A percentile compares a stretch with the other conserved stretches of the same genome.
These are phyloP conservation scores for Arabidopsis hybrid DNA, from an alignment of 441 rosid species.

Conservation along the genomic window DNA sequence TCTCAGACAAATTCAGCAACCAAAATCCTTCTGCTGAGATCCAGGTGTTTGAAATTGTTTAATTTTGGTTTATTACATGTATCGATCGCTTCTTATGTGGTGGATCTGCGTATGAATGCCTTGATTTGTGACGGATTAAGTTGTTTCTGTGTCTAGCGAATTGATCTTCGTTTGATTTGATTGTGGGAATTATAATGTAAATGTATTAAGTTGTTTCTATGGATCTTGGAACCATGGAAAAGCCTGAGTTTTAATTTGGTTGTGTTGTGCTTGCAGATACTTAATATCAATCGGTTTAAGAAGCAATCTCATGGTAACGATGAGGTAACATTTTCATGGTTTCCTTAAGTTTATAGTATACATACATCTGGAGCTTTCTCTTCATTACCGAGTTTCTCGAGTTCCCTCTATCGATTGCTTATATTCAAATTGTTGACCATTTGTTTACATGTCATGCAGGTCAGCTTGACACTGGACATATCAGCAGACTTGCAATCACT, in stretches of 20 bases:
- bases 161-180: background rate
- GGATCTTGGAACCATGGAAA: background rate
- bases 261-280: slow-evolving; percentile 56
- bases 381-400: background rate
- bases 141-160: slow-evolving; percentile 4
- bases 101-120: slow-evolving; percentile 26
- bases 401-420: slow-evolving; percentile 3
- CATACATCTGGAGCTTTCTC: background rate
- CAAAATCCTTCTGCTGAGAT: slow-evolving; percentile 82
- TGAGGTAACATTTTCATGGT: slow-evolving; percentile 57
- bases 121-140: slow-evolving; percentile 8
- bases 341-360: slow-evolving; percentile 2
- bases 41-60: slow-evolving; percentile 55
- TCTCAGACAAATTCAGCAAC: slow-evolving; percentile 82
- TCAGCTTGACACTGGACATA: slow-evolving; percentile 88
- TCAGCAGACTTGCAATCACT: slow-evolving; percentile 83
- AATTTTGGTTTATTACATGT: background rate
- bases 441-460: slow-evolving; percentile 52
- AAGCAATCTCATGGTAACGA: slow-evolving; percentile 88
- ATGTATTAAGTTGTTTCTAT: background rate
- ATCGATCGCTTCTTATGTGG: background rate
- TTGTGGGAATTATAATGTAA: background rate
- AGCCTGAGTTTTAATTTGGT: background rate
- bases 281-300: slow-evolving; percentile 84
- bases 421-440: slow-evolving; percentile 12